A percentile compares a stretch with the other conserved stretches of the same genome.
Evolutionary conservation across 352 stramenopile genomes (phyloP).

Genomic region (Pythium rhizo-oryzae): DNA sequence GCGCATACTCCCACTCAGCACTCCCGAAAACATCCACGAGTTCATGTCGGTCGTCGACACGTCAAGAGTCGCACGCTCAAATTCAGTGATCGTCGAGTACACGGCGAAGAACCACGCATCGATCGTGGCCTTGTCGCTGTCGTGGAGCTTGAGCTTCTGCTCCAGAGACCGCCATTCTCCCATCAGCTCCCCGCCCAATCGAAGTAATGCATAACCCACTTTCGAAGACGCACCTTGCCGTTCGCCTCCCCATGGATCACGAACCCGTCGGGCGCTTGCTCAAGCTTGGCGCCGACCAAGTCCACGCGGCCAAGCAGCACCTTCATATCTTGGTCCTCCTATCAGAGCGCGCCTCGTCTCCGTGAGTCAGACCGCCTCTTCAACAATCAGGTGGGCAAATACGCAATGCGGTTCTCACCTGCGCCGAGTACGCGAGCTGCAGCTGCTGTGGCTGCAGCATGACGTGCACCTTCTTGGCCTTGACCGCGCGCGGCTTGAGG

Average conservation of each 20-base stretch:
- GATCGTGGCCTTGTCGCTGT: slow-evolving; percentile 75
- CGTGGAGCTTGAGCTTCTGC: slow-evolving; percentile 75
- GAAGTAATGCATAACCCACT: not conserved
- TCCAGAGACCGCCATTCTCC: not conserved
- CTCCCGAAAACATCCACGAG: slow-evolving; percentile 45
- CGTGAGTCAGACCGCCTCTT: not conserved
- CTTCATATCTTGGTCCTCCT: slow-evolving; percentile 77
- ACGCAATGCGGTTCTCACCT: slow-evolving; percentile 23
- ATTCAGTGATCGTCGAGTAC: slow-evolving; percentile 76
- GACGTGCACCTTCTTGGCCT: slow-evolving; percentile 56
- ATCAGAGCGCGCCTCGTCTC: not conserved
- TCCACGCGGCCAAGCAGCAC: slow-evolving; percentile 62
- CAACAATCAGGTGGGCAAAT: not conserved
- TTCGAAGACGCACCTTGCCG: slow-evolving; percentile 41
- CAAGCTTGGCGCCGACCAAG: slow-evolving; percentile 60
- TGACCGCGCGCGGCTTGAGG: slow-evolving; percentile 31
- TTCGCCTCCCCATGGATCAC: slow-evolving; percentile 61
- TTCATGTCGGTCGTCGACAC: slow-evolving; percentile 40
- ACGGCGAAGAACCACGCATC: slow-evolving; percentile 83
- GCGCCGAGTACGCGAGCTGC: slow-evolving; percentile 67
- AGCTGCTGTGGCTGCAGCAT: slow-evolving; percentile 71
- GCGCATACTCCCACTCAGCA: slow-evolving; percentile 53
- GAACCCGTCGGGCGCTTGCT: slow-evolving; percentile 74
- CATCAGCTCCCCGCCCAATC: not conserved
- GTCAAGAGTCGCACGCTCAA: slow-evolving; percentile 47